A percentile compares a stretch with the other conserved stretches of the same genome.
Evolutionary conservation across 139 green algal genomes (phyloP).

Genomic region (Chlorella vulgaris): DNA sequence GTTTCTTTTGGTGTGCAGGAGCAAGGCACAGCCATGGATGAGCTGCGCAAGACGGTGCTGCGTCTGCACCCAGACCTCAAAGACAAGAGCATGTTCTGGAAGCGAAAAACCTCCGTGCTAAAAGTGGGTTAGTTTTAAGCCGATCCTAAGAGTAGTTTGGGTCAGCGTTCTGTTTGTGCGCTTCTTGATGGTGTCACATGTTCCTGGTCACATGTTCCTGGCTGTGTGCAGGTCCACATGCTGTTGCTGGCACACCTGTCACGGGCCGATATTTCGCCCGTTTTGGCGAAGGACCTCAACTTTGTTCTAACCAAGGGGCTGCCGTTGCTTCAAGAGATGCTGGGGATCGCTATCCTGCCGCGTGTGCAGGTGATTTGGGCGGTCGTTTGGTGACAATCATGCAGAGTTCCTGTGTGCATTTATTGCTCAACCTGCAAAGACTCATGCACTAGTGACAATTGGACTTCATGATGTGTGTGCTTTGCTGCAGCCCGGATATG

Average conservation of each 20-base stretch:
- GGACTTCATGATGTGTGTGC: too few species aligned
- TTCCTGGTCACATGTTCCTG: neutral
- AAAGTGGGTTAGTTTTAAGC: conserved; percentile 54
- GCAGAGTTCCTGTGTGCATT: too few species aligned
- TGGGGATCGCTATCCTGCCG: conserved; percentile 68
- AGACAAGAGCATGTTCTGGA: conserved; percentile 82
- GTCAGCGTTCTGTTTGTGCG: neutral
- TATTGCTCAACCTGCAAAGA: too few species aligned
- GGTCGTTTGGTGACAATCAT: neutral
- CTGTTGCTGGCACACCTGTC: conserved; percentile 83
- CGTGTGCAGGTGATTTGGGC: neutral
- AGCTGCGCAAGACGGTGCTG: conserved; percentile 66
- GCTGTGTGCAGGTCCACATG: conserved; percentile 75
- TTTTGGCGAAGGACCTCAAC: conserved; percentile 66
- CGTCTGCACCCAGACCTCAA: conserved; percentile 74
- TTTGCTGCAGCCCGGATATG: conserved; percentile 48
- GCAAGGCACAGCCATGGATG: conserved; percentile 60
- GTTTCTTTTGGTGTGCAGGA: conserved; percentile 36
- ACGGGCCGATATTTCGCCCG: conserved; percentile 58
- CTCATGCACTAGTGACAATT: too few species aligned
- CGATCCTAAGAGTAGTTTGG: too few species aligned
- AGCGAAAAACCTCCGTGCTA: conserved; percentile 63
- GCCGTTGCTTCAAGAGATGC: conserved; percentile 82
- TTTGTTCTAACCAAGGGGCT: conserved; percentile 76
- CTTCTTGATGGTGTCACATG: neutral